Percentiles rank a stretch among this genome's conserved stretches.
These are phyloP conservation scores for Cadophora malorum DNA, from an alignment of 2,329 filamentous ascomycete genomes.

Conservation along the genomic window DNA sequence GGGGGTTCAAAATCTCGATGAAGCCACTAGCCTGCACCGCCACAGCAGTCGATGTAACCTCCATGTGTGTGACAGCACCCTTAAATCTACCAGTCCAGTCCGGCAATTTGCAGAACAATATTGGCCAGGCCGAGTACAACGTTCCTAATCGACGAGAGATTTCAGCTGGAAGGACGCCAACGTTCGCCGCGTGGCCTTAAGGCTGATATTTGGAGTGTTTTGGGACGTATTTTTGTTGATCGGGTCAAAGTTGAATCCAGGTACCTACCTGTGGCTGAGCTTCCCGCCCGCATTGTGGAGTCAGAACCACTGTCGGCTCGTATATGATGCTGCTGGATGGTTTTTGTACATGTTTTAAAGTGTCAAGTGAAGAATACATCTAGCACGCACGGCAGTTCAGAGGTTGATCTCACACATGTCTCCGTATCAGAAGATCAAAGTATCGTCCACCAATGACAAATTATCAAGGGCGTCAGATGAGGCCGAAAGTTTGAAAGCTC, in stretches of 20 bases:
- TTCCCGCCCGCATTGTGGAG: slow-evolving; percentile 16
- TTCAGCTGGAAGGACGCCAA: not conserved
- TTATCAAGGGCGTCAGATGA: not conserved
- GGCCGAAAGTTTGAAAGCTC: not conserved
- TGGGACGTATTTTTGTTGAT: slow-evolving; percentile 2
- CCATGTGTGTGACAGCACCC: slow-evolving; percentile 23
- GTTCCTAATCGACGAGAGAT: slow-evolving; percentile 10
- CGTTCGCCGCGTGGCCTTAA: slow-evolving; percentile 15
- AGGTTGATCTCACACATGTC: not conserved
- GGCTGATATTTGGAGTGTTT: not conserved
- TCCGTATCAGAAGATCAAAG: not conserved
- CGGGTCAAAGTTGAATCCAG: not conserved
- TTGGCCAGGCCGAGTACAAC: not conserved
- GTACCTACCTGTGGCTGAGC: slow-evolving; percentile 15
- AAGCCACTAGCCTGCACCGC: slow-evolving; percentile 7
- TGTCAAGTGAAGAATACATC: not conserved
- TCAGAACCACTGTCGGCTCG: not conserved
- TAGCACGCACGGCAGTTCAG: slow-evolving; percentile 1
- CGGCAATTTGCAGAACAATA: not conserved
- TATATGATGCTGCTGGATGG: not conserved
- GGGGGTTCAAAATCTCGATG: slow-evolving; percentile 15
- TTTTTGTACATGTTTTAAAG: not conserved
- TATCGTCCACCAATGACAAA: not conserved
- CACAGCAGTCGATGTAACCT: slow-evolving; percentile 14
- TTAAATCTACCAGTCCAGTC: slow-evolving; percentile 23